These are phyloP conservation scores for Solanum hybrid DNA, from an alignment of 305 asterid species.

Conservation along the genomic window DNA sequence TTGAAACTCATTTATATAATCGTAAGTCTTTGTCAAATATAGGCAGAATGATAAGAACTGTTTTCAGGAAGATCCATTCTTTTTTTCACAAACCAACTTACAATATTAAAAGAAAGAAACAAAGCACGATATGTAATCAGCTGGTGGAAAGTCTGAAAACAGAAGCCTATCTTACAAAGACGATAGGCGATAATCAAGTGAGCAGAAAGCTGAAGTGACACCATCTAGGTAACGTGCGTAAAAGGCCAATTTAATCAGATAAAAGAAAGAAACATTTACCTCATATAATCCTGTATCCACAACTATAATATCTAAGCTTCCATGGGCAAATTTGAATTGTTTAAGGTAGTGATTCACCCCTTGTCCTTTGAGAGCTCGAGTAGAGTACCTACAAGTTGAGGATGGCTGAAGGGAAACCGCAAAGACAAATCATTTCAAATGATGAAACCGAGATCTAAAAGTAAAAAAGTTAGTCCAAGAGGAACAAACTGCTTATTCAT, in stretches of 20 bases:
- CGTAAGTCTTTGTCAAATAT: not conserved
- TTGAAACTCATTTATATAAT: not conserved
- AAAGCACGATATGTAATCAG: not conserved
- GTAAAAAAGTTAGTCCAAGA: not conserved
- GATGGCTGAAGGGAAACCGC: slow-evolving; percentile 6
- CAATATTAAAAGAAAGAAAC: not conserved
- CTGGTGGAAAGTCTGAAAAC: not conserved
- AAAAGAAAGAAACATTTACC: slow-evolving; percentile 12
- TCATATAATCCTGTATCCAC: slow-evolving; percentile 40
- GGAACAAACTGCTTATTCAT: not conserved
- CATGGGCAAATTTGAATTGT: slow-evolving; percentile 23
- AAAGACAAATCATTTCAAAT: not conserved
- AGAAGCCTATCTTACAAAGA: not conserved
- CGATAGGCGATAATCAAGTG: not conserved
- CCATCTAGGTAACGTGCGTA: not conserved
- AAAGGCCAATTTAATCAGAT: not conserved
- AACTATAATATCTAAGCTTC: slow-evolving; percentile 36
- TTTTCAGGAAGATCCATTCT: not conserved
- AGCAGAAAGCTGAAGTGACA: not conserved
- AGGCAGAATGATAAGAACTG: not conserved
- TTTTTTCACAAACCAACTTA: not conserved
- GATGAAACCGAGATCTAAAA: not conserved
- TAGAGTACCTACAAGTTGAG: slow-evolving; percentile 35
- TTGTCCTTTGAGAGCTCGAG: slow-evolving; percentile 22
- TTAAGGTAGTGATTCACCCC: slow-evolving; percentile 24